These are phyloP conservation scores for Zalaria sp. DNA, from an alignment of 2,329 filamentous ascomycete genomes.

Conservation along the genomic window DNA sequence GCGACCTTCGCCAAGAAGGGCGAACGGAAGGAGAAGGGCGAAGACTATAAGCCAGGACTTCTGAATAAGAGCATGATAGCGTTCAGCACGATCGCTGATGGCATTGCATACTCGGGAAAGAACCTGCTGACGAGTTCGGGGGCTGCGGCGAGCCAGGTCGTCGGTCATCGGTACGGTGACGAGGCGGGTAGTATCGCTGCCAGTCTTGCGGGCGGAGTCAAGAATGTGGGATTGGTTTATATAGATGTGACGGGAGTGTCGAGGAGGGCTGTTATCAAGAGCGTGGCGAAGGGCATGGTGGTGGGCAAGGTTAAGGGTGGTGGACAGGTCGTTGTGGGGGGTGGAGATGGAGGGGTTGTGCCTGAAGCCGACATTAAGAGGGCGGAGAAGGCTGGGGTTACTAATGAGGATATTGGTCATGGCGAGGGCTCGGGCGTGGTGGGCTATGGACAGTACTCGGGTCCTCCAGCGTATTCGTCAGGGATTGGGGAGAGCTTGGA, in stretches of 20 bases:
- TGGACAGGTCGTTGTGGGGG: slow-evolving; percentile 59
- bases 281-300: slow-evolving; percentile 92
- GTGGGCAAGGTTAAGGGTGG: slow-evolving; percentile 65
- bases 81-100: slow-evolving; percentile 87
- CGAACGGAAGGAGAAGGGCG: slow-evolving; percentile 40
- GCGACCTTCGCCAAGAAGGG: slow-evolving; percentile 57
- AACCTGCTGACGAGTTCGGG: slow-evolving; percentile 62
- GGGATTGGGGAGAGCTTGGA: slow-evolving; percentile 3
- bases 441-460: slow-evolving; percentile 1
- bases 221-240: slow-evolving; percentile 94
- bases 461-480: slow-evolving; percentile 1
- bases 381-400: slow-evolving; percentile 1
- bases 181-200: slow-evolving; percentile 71
- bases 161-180: slow-evolving; percentile 75
- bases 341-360: slow-evolving; percentile 40
- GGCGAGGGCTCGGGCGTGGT: background rate
- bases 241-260: slow-evolving; percentile 93
- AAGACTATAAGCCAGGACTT: slow-evolving; percentile 72
- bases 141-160: slow-evolving; percentile 68
- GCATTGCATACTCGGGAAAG: slow-evolving; percentile 75
- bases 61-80: slow-evolving; percentile 95
- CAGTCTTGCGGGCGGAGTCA: slow-evolving; percentile 70
- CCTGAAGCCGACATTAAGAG: slow-evolving; percentile 22
- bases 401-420: background rate
- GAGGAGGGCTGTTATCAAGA: slow-evolving; percentile 77